Conservation (phyloP, 345 rosid genomes). For the Linum lewisii region DNA sequence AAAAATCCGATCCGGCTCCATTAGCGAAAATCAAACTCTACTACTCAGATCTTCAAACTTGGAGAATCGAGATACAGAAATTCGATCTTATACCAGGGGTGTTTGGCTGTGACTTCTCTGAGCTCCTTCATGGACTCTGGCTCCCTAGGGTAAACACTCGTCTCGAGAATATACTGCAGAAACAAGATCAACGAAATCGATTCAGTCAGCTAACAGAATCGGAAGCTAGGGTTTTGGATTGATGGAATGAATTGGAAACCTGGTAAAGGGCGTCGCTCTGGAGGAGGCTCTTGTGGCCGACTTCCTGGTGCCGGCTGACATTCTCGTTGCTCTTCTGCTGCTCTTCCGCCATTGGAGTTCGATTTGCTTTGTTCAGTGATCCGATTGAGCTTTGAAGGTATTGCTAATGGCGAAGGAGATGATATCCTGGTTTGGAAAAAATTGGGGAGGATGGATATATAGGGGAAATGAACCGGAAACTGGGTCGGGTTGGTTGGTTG, state of each 20-base stretch:
- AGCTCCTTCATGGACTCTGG: slow-evolving; percentile 95
- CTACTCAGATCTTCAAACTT: too few relatives aligned
- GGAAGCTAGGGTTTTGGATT: too few relatives aligned
- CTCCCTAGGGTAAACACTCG: slow-evolving; percentile 96
- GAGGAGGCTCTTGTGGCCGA: slow-evolving; percentile 8
- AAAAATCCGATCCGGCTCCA: not conserved
- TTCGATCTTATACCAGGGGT: slow-evolving; percentile 56
- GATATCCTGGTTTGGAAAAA: not conserved
- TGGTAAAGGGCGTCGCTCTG: slow-evolving; percentile 5
- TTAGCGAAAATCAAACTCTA: too few relatives aligned
- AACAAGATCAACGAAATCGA: not conserved
- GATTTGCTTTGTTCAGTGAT: not conserved
- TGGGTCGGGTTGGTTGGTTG: not conserved
- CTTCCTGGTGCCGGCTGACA: not conserved
- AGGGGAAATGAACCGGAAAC: not conserved
- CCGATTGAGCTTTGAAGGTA: not conserved
- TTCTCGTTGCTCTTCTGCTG: not conserved
- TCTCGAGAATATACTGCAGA: slow-evolving; percentile 75
- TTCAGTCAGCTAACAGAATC: not conserved
- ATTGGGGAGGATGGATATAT: not conserved
- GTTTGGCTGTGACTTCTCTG: slow-evolving; percentile 87
- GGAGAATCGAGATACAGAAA: too few relatives aligned
- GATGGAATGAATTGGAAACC: not conserved
- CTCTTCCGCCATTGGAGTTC: not conserved
- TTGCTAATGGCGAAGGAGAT: not conserved